Conservation (phyloP, 2,329 filamentous ascomycete species). For the Chalaropsis thielavioides region DNA sequence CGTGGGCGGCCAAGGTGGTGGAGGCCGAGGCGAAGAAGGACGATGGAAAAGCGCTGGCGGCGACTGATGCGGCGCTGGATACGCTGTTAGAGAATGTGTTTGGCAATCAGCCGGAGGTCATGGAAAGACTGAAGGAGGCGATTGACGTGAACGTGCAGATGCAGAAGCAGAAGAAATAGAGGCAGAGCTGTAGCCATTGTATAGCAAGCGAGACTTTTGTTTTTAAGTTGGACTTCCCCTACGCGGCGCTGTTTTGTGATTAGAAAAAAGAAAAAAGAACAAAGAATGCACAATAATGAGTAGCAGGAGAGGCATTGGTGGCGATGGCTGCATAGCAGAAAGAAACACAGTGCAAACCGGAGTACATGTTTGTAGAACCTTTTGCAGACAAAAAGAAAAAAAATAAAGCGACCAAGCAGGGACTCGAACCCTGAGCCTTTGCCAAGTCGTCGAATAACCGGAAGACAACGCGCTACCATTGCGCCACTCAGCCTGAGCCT, state of each 20-base stretch:
- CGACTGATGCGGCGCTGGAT: constrained; percentile 43
- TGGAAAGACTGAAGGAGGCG: constrained; percentile 45
- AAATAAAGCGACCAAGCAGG: constrained; percentile 16
- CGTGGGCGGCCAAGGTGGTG: constrained; percentile 40
- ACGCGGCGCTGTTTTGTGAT: too few relatives aligned
- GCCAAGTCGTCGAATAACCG: constrained; percentile 16
- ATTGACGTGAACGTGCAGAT: constrained; percentile 42
- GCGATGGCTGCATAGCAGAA: neutral
- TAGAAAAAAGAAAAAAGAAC: neutral
- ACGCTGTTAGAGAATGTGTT: constrained; percentile 43
- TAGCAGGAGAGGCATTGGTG: too few relatives aligned
- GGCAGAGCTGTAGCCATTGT: constrained; percentile 23
- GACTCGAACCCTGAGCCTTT: constrained; percentile 19
- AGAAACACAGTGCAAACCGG: neutral
- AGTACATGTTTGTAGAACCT: neutral
- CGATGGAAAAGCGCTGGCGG: constrained; percentile 36
- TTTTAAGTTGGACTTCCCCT: neutral
- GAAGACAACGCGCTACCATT: constrained; percentile 19
- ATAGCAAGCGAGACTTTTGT: neutral
- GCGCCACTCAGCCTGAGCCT: constrained; percentile 17
- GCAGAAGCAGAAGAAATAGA: constrained; percentile 31
- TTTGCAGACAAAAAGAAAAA: constrained; percentile 8
- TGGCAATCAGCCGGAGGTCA: constrained; percentile 43
- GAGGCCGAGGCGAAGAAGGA: constrained; percentile 35
- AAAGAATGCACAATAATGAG: neutral